These are phyloP conservation scores for Logfia minima DNA, from an alignment of 129 eudicot genomes.

Conservation along the genomic window DNA sequence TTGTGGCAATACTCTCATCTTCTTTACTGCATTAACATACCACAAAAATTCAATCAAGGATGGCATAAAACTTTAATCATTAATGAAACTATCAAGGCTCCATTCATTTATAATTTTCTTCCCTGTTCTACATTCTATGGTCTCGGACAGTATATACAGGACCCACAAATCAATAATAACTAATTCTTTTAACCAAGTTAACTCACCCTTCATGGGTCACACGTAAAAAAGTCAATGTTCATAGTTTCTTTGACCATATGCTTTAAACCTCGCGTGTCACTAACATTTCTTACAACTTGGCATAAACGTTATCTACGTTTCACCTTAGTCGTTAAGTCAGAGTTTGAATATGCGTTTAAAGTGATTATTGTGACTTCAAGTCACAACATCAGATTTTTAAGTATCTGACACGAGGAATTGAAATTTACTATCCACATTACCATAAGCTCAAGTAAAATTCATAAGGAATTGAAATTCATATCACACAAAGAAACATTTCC, in stretches of 20 bases:
- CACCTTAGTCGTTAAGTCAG: not conserved
- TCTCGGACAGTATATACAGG: not conserved
- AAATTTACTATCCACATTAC: no score
- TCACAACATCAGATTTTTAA: no score
- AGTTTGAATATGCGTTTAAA: not conserved
- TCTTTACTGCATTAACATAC: constrained; percentile 49
- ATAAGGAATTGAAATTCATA: no score
- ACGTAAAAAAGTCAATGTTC: no score
- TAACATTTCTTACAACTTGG: not conserved
- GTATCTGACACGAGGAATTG: no score
- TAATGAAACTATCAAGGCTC: not conserved
- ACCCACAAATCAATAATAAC: constrained; percentile 14
- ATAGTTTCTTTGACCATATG: not conserved
- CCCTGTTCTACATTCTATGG: not conserved
- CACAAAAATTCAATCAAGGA: not conserved
- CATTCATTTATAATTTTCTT: not conserved
- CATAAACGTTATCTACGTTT: not conserved
- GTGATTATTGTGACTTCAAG: not conserved
- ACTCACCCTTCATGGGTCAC: not conserved
- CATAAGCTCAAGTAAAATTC: no score
- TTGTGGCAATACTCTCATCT: constrained; percentile 42
- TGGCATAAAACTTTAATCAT: constrained; percentile 14
- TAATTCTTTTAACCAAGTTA: not conserved
- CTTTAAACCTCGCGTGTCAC: not conserved
- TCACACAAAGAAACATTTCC: no score